Evolutionary conservation across 2,329 filamentous ascomycete species (phyloP).

Genomic region (Penicillium sp.): DNA sequence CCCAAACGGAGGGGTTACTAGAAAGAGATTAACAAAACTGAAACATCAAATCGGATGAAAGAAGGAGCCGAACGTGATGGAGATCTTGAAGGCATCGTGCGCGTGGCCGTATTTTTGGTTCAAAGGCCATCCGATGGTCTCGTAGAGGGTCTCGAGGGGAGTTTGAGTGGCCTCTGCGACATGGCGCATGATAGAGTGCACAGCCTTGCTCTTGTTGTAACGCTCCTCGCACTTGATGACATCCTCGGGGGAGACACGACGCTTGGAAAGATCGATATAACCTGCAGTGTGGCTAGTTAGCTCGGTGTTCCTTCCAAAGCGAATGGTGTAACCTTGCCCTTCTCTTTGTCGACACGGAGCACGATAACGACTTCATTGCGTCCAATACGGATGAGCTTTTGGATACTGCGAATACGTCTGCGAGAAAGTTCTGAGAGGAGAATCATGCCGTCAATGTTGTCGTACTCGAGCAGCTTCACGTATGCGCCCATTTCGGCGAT

Average conservation of each 20-base stretch:
- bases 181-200: constrained; percentile 98
- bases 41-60: background rate
- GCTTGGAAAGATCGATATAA: constrained; percentile 98
- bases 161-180: constrained; percentile 95
- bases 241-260: constrained; percentile 95
- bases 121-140: constrained; percentile 92
- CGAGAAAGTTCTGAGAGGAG: constrained; percentile 94
- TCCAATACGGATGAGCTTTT: constrained; percentile 97
- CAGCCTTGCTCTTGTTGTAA: constrained; percentile 99
- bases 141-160: constrained; percentile 92
- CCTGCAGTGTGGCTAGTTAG: constrained; percentile 49
- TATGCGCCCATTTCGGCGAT: constrained; percentile 99
- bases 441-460: constrained; percentile 99
- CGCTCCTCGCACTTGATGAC: constrained; percentile 98
- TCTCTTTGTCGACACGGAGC: constrained; percentile 98
- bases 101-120: constrained; percentile 97
- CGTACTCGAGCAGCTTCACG: constrained; percentile 98
- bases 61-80: constrained; percentile 74
- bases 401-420: constrained; percentile 97
- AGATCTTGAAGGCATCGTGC: constrained; percentile 97
- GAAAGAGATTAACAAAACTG: constrained; percentile 11
- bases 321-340: constrained; percentile 60
- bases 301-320: background rate
- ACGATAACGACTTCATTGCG: constrained; percentile 99
- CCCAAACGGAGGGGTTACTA: constrained; percentile 94